phyloP scores from a whole-genome alignment of 2,329 filamentous ascomycete genomes.

The Fusarium transvaalense region DNA sequence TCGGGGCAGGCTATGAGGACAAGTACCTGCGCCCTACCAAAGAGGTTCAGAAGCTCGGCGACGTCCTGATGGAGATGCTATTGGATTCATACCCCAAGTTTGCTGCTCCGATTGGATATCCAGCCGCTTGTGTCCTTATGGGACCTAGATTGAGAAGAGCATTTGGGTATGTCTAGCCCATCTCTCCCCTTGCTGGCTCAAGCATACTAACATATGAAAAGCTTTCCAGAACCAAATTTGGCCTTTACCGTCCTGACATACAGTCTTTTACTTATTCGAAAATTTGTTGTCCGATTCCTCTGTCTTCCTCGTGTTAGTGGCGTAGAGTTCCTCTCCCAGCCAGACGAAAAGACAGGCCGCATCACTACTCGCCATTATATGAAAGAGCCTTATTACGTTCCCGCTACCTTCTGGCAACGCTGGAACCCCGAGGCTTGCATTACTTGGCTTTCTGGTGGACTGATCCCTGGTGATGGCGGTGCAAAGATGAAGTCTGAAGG shows the following conservation, averaged over 20 bases:
- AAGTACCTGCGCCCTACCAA: slow-evolving; percentile 67
- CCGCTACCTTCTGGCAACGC: slow-evolving; percentile 69
- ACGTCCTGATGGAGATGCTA: slow-evolving; percentile 71
- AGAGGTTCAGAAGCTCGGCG: slow-evolving; percentile 65
- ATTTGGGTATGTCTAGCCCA: slow-evolving; percentile 67
- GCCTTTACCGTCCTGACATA: slow-evolving; percentile 58
- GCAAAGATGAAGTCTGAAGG: slow-evolving; percentile 60
- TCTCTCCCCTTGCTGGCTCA: background rate
- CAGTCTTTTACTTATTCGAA: slow-evolving; percentile 63
- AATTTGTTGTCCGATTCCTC: slow-evolving; percentile 68
- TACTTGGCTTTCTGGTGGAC: slow-evolving; percentile 58
- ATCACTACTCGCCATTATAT: slow-evolving; percentile 66
- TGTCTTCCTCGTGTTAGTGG: slow-evolving; percentile 67
- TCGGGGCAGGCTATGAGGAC: slow-evolving; percentile 70
- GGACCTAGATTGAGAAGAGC: slow-evolving; percentile 72
- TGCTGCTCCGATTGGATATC: slow-evolving; percentile 60
- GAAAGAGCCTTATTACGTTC: slow-evolving; percentile 74
- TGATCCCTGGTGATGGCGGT: slow-evolving; percentile 59
- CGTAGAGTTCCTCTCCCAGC: slow-evolving; percentile 57
- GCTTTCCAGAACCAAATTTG: slow-evolving; percentile 60
- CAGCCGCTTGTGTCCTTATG: slow-evolving; percentile 71
- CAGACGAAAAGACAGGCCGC: slow-evolving; percentile 66
- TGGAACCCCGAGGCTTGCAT: slow-evolving; percentile 71
- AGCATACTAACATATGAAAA: slow-evolving; percentile 44
- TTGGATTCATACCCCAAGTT: slow-evolving; percentile 65